Conservation (phyloP, 306 rosid genomes). For the Medicago lupulina region DNA sequence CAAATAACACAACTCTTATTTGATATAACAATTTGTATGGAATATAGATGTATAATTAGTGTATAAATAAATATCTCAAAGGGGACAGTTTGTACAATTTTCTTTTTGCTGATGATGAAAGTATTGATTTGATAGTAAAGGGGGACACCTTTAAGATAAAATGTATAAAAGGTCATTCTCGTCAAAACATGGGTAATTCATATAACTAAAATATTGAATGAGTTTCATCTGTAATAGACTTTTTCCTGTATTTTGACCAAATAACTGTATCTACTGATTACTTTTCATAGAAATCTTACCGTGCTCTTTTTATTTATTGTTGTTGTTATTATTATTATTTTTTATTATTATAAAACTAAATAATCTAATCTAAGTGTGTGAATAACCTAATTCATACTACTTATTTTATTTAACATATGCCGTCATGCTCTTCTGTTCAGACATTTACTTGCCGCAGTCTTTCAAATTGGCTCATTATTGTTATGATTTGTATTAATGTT, state of each 20-base stretch:
- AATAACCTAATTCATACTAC: too few relatives aligned
- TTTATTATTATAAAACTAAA: too few relatives aligned
- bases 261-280: conserved; percentile 19
- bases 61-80: conserved; percentile 22
- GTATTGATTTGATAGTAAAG: neutral
- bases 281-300: neutral
- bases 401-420: too few relatives aligned
- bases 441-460: conserved; percentile 30
- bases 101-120: conserved; percentile 1
- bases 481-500: conserved; percentile 17
- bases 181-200: neutral
- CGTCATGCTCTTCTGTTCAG: conserved; percentile 7
- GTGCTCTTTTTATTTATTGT: neutral
- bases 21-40: conserved; percentile 26
- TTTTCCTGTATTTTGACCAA: conserved; percentile 17
- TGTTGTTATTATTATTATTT: too few relatives aligned
- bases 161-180: conserved; percentile 17
- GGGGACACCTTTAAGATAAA: conserved; percentile 18
- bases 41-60: conserved; percentile 20
- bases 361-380: too few relatives aligned
- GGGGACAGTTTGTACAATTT: conserved; percentile 2
- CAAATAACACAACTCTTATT: too few relatives aligned
- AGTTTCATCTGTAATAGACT: conserved; percentile 17
- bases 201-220: conserved; percentile 19
- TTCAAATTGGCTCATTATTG: conserved; percentile 26